A percentile compares a stretch with the other conserved stretches of the same genome.
These are phyloP conservation scores for Globisporangium uncinulatum DNA, from an alignment of 352 stramenopile species.

Conservation along the genomic window DNA sequence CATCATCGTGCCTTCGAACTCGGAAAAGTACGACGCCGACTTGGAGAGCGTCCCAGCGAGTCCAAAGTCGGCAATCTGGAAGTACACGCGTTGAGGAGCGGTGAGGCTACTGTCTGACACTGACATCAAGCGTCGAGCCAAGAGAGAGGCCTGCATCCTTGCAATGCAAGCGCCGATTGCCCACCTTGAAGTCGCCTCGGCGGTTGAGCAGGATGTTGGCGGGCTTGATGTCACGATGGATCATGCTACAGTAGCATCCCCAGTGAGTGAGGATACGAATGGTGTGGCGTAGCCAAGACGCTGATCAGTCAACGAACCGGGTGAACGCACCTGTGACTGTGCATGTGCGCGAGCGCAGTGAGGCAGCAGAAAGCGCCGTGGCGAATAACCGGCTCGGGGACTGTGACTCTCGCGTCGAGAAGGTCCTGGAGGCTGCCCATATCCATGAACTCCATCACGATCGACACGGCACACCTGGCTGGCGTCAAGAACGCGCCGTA, in stretches of 20 bases:
- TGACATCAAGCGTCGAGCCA: not conserved
- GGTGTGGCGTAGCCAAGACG: too few species aligned
- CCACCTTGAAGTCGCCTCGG: conserved; percentile 80
- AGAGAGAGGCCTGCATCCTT: too few species aligned
- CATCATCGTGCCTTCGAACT: conserved; percentile 90
- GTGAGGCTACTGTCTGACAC: not conserved
- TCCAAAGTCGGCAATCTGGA: conserved; percentile 74
- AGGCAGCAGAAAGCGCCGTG: conserved; percentile 83
- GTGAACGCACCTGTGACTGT: conserved; percentile 46
- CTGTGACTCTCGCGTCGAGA: conserved; percentile 33
- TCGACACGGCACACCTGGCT: conserved; percentile 63
- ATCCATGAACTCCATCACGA: conserved; percentile 93
- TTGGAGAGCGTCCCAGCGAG: conserved; percentile 70
- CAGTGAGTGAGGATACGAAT: not conserved
- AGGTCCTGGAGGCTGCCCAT: conserved; percentile 83
- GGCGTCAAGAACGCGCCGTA: conserved; percentile 84
- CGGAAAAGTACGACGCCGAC: conserved; percentile 73
- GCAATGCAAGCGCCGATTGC: not conserved
- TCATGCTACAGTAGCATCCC: conserved; percentile 29
- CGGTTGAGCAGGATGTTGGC: conserved; percentile 87
- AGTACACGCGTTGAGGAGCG: not conserved
- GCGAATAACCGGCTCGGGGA: conserved; percentile 54
- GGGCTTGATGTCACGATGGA: conserved; percentile 90
- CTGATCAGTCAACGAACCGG: too few species aligned
- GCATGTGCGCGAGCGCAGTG: conserved; percentile 81